Percentiles rank a stretch among this genome's conserved stretches.
Evolutionary conservation across 2,329 filamentous ascomycete species (phyloP).

Genomic region (Fusarium sp.): DNA sequence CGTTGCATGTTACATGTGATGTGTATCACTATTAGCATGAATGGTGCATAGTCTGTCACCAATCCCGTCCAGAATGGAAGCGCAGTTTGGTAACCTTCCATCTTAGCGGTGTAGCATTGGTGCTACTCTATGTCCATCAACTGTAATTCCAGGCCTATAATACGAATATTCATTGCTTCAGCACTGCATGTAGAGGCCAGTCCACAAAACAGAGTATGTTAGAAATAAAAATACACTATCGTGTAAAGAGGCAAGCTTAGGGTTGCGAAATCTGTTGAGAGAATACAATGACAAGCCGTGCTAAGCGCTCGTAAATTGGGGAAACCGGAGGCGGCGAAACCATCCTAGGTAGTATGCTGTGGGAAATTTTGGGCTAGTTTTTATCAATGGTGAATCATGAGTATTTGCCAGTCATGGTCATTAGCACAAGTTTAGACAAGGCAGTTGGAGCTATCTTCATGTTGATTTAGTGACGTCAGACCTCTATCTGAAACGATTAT

Average conservation of each 20-base stretch:
- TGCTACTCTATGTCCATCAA: neutral
- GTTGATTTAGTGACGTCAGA: constrained; percentile 25
- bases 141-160: neutral
- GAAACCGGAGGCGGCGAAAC: neutral
- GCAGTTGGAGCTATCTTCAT: neutral
- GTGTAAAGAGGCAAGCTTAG: neutral
- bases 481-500: neutral
- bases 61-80: neutral
- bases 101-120: neutral
- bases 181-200: neutral
- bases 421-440: neutral
- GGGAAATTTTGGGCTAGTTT: neutral
- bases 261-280: neutral
- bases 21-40: neutral
- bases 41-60: neutral
- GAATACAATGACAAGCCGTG: neutral
- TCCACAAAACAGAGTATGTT: neutral
- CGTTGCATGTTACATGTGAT: neutral
- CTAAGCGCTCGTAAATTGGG: neutral
- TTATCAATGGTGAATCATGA: constrained; percentile 17
- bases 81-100: neutral
- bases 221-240: neutral
- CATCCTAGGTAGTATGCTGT: neutral
- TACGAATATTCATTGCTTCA: neutral
- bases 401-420: neutral